A percentile compares a stretch with the other conserved stretches of the same genome.
These are phyloP conservation scores for Talaromyces sp. DNA, from an alignment of 2,329 filamentous ascomycete genomes.

Conservation along the genomic window DNA sequence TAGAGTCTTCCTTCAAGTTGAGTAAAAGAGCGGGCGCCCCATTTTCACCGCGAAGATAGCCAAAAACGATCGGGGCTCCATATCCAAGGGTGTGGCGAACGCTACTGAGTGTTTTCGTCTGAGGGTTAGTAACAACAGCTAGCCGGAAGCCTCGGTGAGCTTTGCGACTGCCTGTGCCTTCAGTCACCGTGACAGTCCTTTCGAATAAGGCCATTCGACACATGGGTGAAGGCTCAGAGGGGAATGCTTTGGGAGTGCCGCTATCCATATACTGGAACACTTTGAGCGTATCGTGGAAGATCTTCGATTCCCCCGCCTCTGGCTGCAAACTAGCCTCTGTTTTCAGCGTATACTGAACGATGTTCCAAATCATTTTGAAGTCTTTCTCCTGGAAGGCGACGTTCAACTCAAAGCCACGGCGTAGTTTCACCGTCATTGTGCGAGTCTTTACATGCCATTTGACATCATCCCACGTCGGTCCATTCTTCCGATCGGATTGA, in stretches of 20 bases:
- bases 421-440: slow-evolving; percentile 64
- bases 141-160: slow-evolving; percentile 77
- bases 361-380: slow-evolving; percentile 72
- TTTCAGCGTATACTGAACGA: slow-evolving; percentile 78
- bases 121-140: slow-evolving; percentile 70
- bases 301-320: slow-evolving; percentile 63
- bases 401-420: slow-evolving; percentile 69
- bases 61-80: slow-evolving; percentile 68
- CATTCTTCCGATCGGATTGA: slow-evolving; percentile 61
- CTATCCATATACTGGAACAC: slow-evolving; percentile 79
- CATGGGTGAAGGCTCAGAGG: slow-evolving; percentile 64
- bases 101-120: slow-evolving; percentile 71
- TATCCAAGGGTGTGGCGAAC: slow-evolving; percentile 66
- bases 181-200: slow-evolving; percentile 60
- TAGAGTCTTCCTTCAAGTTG: slow-evolving; percentile 62
- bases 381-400: slow-evolving; percentile 71
- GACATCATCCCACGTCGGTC: slow-evolving; percentile 76
- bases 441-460: slow-evolving; percentile 68
- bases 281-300: slow-evolving; percentile 65
- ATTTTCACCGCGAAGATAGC: slow-evolving; percentile 68
- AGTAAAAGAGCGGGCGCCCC: slow-evolving; percentile 66
- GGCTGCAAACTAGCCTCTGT: slow-evolving; percentile 68
- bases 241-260: slow-evolving; percentile 67
- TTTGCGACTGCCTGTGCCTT: slow-evolving; percentile 66
- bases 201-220: slow-evolving; percentile 77